These are phyloP conservation scores for Zymoseptoria ardabiliae DNA, from an alignment of 2,329 filamentous ascomycete genomes.

Conservation along the genomic window DNA sequence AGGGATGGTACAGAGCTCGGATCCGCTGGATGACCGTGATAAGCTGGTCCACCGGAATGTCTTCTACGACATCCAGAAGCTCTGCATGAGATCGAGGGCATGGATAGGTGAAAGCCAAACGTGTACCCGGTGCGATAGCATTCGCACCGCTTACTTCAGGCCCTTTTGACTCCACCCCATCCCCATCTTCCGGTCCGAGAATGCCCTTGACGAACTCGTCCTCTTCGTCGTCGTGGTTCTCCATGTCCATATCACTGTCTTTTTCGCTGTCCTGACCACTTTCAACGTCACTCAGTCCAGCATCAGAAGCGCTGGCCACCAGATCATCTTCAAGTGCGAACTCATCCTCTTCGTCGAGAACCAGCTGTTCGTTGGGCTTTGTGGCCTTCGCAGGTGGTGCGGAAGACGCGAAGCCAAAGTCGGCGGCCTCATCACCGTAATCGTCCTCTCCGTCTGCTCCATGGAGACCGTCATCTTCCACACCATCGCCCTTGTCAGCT, in stretches of 20 bases:
- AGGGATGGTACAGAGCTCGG: constrained; percentile 84
- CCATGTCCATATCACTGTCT: constrained; percentile 20
- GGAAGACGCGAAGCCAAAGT: constrained; percentile 56
- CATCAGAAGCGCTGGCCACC: constrained; percentile 64
- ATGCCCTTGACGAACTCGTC: constrained; percentile 42
- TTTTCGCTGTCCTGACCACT: constrained; percentile 3
- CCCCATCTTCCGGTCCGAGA: constrained; percentile 23
- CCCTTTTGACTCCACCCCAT: constrained; percentile 21
- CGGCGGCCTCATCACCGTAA: constrained; percentile 49
- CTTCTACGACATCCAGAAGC: constrained; percentile 57
- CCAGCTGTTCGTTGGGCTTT: constrained; percentile 41
- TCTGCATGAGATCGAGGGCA: constrained; percentile 76
- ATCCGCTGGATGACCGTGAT: constrained; percentile 82
- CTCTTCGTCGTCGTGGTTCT: constrained; percentile 37
- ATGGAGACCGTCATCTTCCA: constrained; percentile 22
- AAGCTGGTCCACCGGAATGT: constrained; percentile 56
- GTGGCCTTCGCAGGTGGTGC: constrained; percentile 33
- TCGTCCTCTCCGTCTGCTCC: constrained; percentile 32
- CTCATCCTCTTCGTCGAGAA: constrained; percentile 88
- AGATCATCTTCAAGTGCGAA: constrained; percentile 86
- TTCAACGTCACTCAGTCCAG: constrained; percentile 12
- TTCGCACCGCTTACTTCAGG: constrained; percentile 39
- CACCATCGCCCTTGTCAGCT: constrained; percentile 25
- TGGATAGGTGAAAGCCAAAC: constrained; percentile 73
- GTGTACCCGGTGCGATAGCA: constrained; percentile 30